Evolutionary conservation across 257 asterid genomes (phyloP), one percentile per base, ranked within the genome.

Genomic region (Solanum appendiculatum): DNA sequence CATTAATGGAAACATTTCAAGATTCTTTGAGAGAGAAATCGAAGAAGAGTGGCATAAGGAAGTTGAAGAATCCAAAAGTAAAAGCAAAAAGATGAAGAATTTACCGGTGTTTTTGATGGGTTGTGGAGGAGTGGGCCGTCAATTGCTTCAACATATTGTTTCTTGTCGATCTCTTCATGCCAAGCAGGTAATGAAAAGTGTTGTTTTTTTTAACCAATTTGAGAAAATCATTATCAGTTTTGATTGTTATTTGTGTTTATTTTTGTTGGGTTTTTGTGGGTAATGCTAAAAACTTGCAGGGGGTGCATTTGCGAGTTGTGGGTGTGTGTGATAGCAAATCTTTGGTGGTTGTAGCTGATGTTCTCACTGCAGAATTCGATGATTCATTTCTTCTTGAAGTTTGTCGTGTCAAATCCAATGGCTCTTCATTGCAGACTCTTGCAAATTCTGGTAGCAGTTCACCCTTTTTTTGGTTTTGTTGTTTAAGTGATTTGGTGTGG

Each of bases 101-200:
- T 91, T 96, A 81, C 88, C 98, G 9, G 31, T 96, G 89, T 84
- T 96, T 87, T 74, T 97, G 88, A 91, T 96, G 95, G 98, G 98
- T 40, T 95, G 97, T 90, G 99, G 98, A 85, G 98, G 98, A 86
- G 98, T 95, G 54, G 99, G 98, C 87, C 96, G 98, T 69, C 98
- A 94, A 51, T 98, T 97, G 86, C 94, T 97, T 90, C 93, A 90
- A 86, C 98, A 97, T 89, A 93, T 97, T 92, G 88, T 94, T 86
- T 92, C 95, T 84, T 94, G 96, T 90, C 95, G 98, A 69, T 78
- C 89, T 39, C 95, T 97, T 91, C 99, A 94, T 27, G 83, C 91
- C 90, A 92, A 90, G 34, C 94, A 91, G 95, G 98, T 96, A 66
- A 69, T 4, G 60, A 37, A 37, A 70, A 70, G 27, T 70, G 46